Evolutionary conservation across 2,329 filamentous ascomycete species (phyloP).

Genomic region (Trichoderma citrinoviride): DNA sequence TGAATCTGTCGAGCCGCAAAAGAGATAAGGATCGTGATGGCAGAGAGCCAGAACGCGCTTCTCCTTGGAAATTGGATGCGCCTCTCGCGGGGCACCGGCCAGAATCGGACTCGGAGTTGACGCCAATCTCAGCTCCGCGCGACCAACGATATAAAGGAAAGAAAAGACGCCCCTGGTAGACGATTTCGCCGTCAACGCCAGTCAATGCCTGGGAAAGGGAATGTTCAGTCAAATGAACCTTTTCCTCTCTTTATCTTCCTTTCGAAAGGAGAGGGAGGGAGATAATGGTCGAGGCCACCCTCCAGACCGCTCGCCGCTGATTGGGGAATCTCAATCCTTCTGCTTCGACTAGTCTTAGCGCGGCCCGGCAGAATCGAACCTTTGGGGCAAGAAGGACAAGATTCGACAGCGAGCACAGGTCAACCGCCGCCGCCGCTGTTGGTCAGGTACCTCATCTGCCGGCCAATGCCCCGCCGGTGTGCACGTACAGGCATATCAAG

Average conservation of each 20-base stretch:
- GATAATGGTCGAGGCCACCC: background rate
- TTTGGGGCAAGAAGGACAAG: background rate
- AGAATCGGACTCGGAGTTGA: background rate
- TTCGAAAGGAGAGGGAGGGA: conserved; percentile 5
- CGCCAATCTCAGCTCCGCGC: conserved; percentile 8
- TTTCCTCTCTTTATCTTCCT: background rate
- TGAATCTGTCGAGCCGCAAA: background rate
- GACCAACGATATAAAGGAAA: background rate
- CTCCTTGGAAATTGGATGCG: conserved; percentile 2
- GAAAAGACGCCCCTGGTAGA: background rate
- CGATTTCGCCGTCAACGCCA: conserved; percentile 1
- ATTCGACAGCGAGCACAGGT: background rate
- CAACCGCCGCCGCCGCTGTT: background rate
- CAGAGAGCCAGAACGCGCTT: background rate
- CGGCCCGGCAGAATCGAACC: background rate
- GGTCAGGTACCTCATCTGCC: background rate
- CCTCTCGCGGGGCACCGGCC: conserved; percentile 17
- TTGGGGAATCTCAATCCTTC: conserved; percentile 12
- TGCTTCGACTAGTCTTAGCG: background rate
- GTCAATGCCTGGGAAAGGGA: background rate
- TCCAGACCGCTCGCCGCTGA: conserved; percentile 19
- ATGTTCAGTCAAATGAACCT: too few relatives aligned
- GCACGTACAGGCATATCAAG: conserved; percentile 2
- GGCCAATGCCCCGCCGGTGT: background rate
- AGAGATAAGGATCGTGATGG: background rate